phyloP scores from a whole-genome alignment of 2,329 filamentous ascomycete genomes.

The Pseudogymnoascus sp. region DNA sequence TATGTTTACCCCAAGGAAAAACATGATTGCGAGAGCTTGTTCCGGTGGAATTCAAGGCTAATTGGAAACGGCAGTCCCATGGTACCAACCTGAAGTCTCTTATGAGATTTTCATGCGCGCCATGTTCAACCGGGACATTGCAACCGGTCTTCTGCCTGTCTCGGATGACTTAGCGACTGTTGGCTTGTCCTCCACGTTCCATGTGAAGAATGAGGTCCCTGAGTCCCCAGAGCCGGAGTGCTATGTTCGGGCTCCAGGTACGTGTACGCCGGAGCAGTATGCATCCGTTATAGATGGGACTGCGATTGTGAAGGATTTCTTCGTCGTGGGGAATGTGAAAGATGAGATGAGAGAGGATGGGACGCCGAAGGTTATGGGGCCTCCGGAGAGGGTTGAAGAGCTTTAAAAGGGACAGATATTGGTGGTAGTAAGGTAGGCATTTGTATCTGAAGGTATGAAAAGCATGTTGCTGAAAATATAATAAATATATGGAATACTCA shows the following conservation, averaged over 20 bases:
- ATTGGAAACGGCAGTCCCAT: constrained; percentile 35
- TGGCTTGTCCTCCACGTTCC: constrained; percentile 30
- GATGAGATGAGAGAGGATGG: constrained; percentile 5
- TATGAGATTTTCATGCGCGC: constrained; percentile 43
- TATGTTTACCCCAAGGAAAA: constrained; percentile 22
- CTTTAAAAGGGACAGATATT: neutral
- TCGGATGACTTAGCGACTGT: constrained; percentile 33
- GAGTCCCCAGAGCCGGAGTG: constrained; percentile 33
- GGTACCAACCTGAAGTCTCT: constrained; percentile 42
- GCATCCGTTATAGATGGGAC: constrained; percentile 34
- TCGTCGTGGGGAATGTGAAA: constrained; percentile 28
- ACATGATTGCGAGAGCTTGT: constrained; percentile 33
- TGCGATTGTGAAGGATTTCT: constrained; percentile 37
- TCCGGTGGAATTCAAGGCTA: constrained; percentile 48
- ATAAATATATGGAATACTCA: neutral
- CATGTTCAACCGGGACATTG: constrained; percentile 40
- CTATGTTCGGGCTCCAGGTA: constrained; percentile 32
- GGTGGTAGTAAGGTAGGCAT: neutral
- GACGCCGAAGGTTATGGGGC: neutral
- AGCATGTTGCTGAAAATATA: neutral
- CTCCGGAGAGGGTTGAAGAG: neutral
- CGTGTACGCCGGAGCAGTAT: constrained; percentile 38
- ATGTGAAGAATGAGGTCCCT: constrained; percentile 35
- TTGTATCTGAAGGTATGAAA: neutral
- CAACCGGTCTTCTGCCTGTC: constrained; percentile 35